A percentile compares a stretch with the other conserved stretches of the same genome.
phyloP scores from a whole-genome alignment of 768 basidiomycete species.

The Podaxis carcinomalis region DNA sequence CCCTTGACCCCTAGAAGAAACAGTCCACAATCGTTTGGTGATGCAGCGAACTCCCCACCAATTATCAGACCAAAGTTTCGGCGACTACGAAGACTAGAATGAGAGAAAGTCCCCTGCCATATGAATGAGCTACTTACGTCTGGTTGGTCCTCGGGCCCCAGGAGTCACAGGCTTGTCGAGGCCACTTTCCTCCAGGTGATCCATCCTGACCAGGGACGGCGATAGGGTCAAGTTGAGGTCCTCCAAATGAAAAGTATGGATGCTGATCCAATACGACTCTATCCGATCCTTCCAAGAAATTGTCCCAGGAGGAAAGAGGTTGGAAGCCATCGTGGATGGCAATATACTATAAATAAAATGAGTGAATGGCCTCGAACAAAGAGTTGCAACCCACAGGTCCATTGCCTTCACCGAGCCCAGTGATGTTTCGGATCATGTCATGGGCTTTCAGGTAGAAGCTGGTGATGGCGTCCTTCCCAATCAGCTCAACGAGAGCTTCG shows the following conservation, averaged over 20 bases:
- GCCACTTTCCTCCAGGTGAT: slow-evolving; percentile 40
- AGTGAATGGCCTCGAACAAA: neutral
- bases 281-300: slow-evolving; percentile 54
- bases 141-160: slow-evolving; percentile 59
- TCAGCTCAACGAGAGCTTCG: slow-evolving; percentile 42
- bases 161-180: slow-evolving; percentile 43
- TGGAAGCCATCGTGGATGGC: slow-evolving; percentile 44
- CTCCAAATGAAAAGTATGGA: slow-evolving; percentile 61
- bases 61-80: slow-evolving; percentile 61
- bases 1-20: slow-evolving; percentile 23
- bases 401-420: slow-evolving; percentile 69
- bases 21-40: slow-evolving; percentile 58
- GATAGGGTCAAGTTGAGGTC: slow-evolving; percentile 31
- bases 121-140: slow-evolving; percentile 25
- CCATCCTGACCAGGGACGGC: slow-evolving; percentile 26
- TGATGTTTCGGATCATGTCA: slow-evolving; percentile 60
- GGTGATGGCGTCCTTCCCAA: slow-evolving; percentile 50
- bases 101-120: slow-evolving; percentile 25
- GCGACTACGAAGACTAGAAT: slow-evolving; percentile 25
- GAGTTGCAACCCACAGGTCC: slow-evolving; percentile 33
- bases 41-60: slow-evolving; percentile 74
- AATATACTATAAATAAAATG: slow-evolving; percentile 41
- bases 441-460: slow-evolving; percentile 59
- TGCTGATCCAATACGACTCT: slow-evolving; percentile 64
- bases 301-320: slow-evolving; percentile 35